Evolutionary conservation across 2,329 filamentous ascomycete genomes (phyloP).

Genomic region (Paecilomyces fulvus): DNA sequence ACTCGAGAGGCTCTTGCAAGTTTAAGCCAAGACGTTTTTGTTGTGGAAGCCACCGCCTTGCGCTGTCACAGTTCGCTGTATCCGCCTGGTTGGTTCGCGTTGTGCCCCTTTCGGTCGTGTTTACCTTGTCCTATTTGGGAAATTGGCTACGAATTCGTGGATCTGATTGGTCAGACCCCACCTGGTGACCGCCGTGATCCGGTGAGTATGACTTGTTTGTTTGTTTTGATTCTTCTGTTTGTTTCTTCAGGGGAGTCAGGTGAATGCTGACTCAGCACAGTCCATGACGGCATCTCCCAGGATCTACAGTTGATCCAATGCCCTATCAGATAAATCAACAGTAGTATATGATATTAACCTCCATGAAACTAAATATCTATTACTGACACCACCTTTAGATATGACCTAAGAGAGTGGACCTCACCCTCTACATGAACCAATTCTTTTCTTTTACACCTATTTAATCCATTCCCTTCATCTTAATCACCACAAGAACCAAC

Average conservation of each 20-base stretch:
- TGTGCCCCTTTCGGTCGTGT: not conserved
- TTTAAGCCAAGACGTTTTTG: slow-evolving; percentile 8
- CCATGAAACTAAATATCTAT: too few relatives aligned
- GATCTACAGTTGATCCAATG: not conserved
- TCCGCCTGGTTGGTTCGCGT: slow-evolving; percentile 29
- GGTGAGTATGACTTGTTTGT: too few relatives aligned
- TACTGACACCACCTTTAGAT: too few relatives aligned
- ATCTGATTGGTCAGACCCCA: slow-evolving; percentile 18
- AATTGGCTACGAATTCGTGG: not conserved
- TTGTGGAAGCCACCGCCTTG: slow-evolving; percentile 9
- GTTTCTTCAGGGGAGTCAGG: slow-evolving; percentile 5
- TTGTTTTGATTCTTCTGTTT: too few relatives aligned
- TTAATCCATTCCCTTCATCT: too few relatives aligned
- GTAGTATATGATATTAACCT: too few relatives aligned
- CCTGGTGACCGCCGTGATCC: not conserved
- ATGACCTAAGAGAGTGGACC: too few relatives aligned
- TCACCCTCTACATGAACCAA: too few relatives aligned
- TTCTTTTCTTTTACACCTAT: too few relatives aligned
- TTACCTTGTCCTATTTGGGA: slow-evolving; percentile 1
- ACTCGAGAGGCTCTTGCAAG: not conserved
- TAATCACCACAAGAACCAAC: too few relatives aligned
- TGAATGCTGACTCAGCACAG: not conserved
- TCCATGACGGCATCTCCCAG: not conserved
- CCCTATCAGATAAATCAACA: not conserved
- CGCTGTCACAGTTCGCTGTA: slow-evolving; percentile 12